Evolutionary conservation across 1,284 basidiomycete genomes (phyloP).

Genomic region (Ustilago shanxiensis): DNA sequence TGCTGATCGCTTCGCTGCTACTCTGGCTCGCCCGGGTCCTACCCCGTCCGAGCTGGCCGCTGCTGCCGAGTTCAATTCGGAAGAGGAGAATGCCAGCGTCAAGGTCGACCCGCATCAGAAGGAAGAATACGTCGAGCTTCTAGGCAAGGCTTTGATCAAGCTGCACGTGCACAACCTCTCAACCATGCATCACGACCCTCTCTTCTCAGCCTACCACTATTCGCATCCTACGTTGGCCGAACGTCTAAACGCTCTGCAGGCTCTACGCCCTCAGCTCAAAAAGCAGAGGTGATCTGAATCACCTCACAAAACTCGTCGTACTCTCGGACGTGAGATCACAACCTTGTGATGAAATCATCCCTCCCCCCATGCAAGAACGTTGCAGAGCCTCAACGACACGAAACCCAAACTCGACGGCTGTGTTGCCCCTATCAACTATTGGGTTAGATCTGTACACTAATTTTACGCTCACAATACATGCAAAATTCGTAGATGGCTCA

Average conservation of each 20-base stretch:
- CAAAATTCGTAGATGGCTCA: too few species aligned
- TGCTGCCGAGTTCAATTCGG: constrained; percentile 33
- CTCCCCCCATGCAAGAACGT: too few species aligned
- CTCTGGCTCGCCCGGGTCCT: constrained; percentile 48
- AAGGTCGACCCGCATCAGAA: constrained; percentile 49
- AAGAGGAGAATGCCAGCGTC: constrained; percentile 23
- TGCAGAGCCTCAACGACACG: too few species aligned
- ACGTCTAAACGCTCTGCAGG: constrained; percentile 57
- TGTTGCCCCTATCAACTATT: background rate
- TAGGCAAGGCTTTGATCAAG: constrained; percentile 65
- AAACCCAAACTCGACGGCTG: too few species aligned
- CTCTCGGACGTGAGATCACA: too few species aligned
- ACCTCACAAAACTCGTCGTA: background rate
- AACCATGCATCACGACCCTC: constrained; percentile 67
- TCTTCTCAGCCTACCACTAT: constrained; percentile 68
- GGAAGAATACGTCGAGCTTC: constrained; percentile 60
- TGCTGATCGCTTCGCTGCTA: constrained; percentile 64
- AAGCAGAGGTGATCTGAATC: constrained; percentile 16
- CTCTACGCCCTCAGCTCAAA: constrained; percentile 29
- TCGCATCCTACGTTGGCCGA: constrained; percentile 67
- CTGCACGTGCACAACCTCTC: constrained; percentile 67
- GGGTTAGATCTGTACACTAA: background rate
- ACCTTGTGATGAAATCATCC: too few species aligned
- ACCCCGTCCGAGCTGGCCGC: constrained; percentile 51
- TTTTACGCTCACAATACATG: background rate